Evolutionary conservation across 768 basidiomycete species (phyloP).

Genomic region (Tylopilus vinaceipallidus): DNA sequence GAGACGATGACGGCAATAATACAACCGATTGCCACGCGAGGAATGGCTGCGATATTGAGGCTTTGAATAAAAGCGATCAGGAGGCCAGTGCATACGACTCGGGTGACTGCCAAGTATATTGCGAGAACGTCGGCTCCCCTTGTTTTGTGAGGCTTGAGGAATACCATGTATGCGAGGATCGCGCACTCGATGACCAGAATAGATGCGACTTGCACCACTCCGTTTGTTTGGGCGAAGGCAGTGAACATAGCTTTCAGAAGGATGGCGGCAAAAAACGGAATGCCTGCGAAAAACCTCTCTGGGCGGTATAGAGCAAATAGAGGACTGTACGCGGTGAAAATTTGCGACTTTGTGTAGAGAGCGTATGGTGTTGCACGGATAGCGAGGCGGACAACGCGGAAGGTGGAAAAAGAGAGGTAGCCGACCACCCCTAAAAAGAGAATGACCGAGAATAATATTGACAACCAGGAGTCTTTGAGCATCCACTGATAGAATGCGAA

Average conservation of each 20-base stretch:
- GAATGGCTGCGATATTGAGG: constrained; percentile 66
- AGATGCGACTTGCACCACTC: constrained; percentile 66
- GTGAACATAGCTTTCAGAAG: constrained; percentile 73
- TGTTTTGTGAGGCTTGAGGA: constrained; percentile 63
- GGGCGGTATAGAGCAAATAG: constrained; percentile 66
- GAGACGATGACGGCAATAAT: constrained; percentile 72
- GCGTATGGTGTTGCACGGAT: constrained; percentile 38
- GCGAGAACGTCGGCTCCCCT: constrained; percentile 70
- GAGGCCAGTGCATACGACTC: constrained; percentile 67
- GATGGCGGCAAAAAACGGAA: constrained; percentile 52
- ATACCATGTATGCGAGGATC: constrained; percentile 50
- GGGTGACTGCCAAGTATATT: constrained; percentile 61
- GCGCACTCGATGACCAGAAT: constrained; percentile 65
- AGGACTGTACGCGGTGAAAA: constrained; percentile 49
- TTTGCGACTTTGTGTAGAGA: constrained; percentile 35
- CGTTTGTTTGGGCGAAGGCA: constrained; percentile 58
- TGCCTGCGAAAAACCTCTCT: constrained; percentile 66
- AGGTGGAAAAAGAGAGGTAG: constrained; percentile 47
- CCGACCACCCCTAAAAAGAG: constrained; percentile 52
- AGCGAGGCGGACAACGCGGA: constrained; percentile 49
- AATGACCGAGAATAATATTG: constrained; percentile 75
- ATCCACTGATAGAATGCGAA: constrained; percentile 93
- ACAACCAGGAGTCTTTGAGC: constrained; percentile 82
- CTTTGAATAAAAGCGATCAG: constrained; percentile 75
- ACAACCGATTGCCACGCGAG: constrained; percentile 78